Base-by-base conservation (phyloP, 768 basidiomycete species). In the Hygrophorus pudorinus region DNA sequence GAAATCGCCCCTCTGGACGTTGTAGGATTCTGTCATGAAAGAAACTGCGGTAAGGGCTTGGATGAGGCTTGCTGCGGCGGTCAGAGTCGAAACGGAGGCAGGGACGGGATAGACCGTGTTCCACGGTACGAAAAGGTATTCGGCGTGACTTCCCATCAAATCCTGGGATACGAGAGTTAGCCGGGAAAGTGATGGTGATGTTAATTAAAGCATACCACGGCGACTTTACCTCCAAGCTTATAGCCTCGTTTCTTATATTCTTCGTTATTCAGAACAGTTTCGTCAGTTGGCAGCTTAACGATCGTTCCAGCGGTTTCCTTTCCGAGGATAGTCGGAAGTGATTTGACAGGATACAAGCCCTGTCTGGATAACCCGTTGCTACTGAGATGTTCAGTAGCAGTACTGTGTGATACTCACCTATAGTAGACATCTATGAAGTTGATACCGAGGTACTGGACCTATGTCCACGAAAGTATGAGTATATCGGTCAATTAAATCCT, bases 391-490 rank as follows among this genome's bases (percentile, higher is more conserved):
- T 13, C 31, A 29, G 16, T 21, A 10, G 27, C 5, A 42, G 21
- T 31, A 27, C 12, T 13, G 20, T 36, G 3, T 14, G 13, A 38
- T 7, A 24, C 51, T 59, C 63, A 81, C 76, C 91, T 71, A 56
- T 74, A 78, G 60, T 96, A 93, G 35, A 78, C 79, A 57, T 87
- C 85, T 56, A 85, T 89, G 59, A 85, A 96, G 66, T 96, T 96
- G 53, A 94, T 73, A 5, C 87, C 88, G 7, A 72, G 65, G 52
- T 80, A 90, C 52, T 87, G 77, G 17, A 80, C 68, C 84, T 44
- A 21, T 12, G 11, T 2, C n/a, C 18, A 9, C 27, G 5, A n/a
- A 39, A 14, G 12, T 39, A 14, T 20, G 3, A 13, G 20, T 16
- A 30, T 10, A 11, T 24, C 28, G 7, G 21, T 27, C 21, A 3